Evolutionary conservation across 2,329 filamentous ascomycete genomes (phyloP).

Genomic region (Gnomoniopsis smithogilvyi): DNA sequence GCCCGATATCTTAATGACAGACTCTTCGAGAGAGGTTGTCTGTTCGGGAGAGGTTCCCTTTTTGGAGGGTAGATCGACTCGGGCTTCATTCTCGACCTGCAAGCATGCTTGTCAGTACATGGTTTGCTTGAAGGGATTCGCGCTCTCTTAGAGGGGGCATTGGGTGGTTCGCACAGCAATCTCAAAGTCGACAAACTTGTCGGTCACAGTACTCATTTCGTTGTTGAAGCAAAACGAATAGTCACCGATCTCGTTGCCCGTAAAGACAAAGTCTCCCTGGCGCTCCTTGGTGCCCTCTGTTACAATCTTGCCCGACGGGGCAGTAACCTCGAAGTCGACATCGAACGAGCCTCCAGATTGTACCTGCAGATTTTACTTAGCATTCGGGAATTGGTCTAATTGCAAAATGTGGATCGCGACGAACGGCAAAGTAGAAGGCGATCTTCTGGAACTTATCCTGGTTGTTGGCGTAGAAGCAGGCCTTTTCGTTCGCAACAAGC

Average conservation of each 20-base stretch:
- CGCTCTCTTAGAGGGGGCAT: neutral
- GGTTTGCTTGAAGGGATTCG: constrained; percentile 3
- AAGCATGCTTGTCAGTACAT: neutral
- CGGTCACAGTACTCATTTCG: constrained; percentile 94
- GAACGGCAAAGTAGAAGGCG: constrained; percentile 97
- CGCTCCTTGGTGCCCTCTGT: constrained; percentile 86
- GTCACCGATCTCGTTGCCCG: constrained; percentile 80
- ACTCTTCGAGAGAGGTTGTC: constrained; percentile 84
- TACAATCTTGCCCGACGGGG: constrained; percentile 76
- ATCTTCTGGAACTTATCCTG: constrained; percentile 81
- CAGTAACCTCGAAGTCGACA: constrained; percentile 85
- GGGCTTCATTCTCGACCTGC: constrained; percentile 87
- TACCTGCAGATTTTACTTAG: constrained; percentile 54
- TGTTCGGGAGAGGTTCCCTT: constrained; percentile 87
- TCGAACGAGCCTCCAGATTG: constrained; percentile 99
- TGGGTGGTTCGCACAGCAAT: constrained; percentile 66
- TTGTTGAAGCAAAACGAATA: constrained; percentile 99
- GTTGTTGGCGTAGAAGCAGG: constrained; percentile 87
- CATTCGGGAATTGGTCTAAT: neutral
- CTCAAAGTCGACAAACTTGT: constrained; percentile 98
- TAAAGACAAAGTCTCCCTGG: constrained; percentile 98
- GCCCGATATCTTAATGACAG: constrained; percentile 89
- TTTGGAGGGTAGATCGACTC: constrained; percentile 79
- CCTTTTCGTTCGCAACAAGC: constrained; percentile 84
- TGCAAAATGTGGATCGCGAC: constrained; percentile 26